Percentiles rank a stretch among this genome's conserved stretches.
Conservation (phyloP, 2,329 filamentous ascomycete genomes). For the Aspergillus pseudoterreus region DNA sequence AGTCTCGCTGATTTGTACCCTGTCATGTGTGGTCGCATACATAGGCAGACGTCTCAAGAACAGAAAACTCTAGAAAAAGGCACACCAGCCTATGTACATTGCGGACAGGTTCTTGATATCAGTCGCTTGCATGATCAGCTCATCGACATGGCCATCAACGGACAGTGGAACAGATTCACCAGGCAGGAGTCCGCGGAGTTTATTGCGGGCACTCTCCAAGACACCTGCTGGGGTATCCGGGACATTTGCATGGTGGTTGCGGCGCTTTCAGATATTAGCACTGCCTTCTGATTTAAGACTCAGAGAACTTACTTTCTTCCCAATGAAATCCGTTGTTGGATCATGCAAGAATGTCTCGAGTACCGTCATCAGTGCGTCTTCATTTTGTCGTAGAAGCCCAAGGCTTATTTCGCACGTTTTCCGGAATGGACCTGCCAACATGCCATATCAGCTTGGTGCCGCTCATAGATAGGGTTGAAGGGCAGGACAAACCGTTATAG, state of each 20-base stretch:
- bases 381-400: conserved; percentile 77
- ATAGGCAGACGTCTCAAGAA: not conserved
- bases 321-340: conserved; percentile 88
- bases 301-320: conserved; percentile 56
- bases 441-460: not conserved
- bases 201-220: conserved; percentile 80
- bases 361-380: conserved; percentile 96
- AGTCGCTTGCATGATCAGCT: conserved; percentile 82
- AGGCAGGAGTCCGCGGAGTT: conserved; percentile 77
- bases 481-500: conserved; percentile 60
- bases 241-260: conserved; percentile 46
- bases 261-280: conserved; percentile 37
- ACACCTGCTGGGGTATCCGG: conserved; percentile 73
- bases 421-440: conserved; percentile 66
- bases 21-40: not conserved
- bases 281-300: not conserved
- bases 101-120: conserved; percentile 73
- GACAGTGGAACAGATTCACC: conserved; percentile 89
- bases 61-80: conserved; percentile 53
- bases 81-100: conserved; percentile 97
- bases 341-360: conserved; percentile 97
- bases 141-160: conserved; percentile 96
- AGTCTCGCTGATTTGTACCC: not conserved
- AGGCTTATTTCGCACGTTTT: conserved; percentile 88
- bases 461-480: not conserved